Conservation (phyloP, 352 stramenopile genomes). For the Bremia lactucae region DNA sequence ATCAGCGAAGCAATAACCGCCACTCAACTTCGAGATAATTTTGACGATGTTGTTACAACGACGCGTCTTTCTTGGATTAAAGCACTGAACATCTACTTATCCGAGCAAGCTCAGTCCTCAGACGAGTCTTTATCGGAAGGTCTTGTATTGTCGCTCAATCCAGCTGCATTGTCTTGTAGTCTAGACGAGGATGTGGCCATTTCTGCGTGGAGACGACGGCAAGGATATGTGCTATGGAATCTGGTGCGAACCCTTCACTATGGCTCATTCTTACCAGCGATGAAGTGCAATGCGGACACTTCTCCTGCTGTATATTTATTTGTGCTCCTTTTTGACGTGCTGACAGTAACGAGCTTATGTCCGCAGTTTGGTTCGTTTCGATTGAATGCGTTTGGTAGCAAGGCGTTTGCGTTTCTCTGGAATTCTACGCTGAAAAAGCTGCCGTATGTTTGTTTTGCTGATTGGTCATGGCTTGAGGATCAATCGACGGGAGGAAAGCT, state of each 20-base stretch:
- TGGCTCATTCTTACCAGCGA: slow-evolving; percentile 11
- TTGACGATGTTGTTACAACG: slow-evolving; percentile 17
- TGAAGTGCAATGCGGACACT: slow-evolving; percentile 13
- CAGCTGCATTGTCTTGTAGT: slow-evolving; percentile 10
- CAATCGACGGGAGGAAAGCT: slow-evolving; percentile 27
- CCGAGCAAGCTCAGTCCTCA: slow-evolving; percentile 4
- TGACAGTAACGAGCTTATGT: slow-evolving; percentile 9
- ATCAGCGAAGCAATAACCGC: slow-evolving; percentile 5
- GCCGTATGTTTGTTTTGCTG: slow-evolving; percentile 42
- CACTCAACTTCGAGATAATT: slow-evolving; percentile 10
- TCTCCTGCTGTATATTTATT: slow-evolving; percentile 45
- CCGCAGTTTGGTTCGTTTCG: slow-evolving; percentile 26
- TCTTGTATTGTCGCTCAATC: slow-evolving; percentile 17
- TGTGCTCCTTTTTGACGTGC: slow-evolving; percentile 38
- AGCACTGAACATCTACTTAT: slow-evolving; percentile 11
- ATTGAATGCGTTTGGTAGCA: slow-evolving; percentile 34
- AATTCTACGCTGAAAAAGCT: slow-evolving; percentile 33
- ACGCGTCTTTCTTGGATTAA: slow-evolving; percentile 27
- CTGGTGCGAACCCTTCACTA: slow-evolving; percentile 16
- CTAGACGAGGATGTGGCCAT: slow-evolving; percentile 17
- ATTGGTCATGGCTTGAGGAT: slow-evolving; percentile 63
- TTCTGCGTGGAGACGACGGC: slow-evolving; percentile 17
- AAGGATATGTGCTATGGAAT: slow-evolving; percentile 21
- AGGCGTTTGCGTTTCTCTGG: slow-evolving; percentile 36
- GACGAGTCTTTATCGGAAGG: slow-evolving; percentile 2